A percentile compares a stretch with the other conserved stretches of the same genome.
phyloP scores from a whole-genome alignment of 495 filamentous ascomycete species.

The Filosporella fistucella region DNA sequence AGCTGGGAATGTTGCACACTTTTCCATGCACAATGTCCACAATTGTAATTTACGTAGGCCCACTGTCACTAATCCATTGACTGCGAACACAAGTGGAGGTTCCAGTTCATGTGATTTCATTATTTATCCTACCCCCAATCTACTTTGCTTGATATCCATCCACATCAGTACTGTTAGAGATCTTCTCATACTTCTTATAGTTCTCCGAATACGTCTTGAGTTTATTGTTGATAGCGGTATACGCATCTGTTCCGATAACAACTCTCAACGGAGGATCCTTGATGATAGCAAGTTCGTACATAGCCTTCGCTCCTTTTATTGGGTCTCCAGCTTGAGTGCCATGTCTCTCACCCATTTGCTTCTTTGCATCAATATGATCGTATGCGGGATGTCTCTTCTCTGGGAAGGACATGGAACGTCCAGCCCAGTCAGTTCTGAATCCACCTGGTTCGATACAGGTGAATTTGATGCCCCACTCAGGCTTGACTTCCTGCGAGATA shows the following conservation, averaged over 20 bases:
- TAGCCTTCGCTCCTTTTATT: conserved; percentile 35
- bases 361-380: conserved; percentile 38
- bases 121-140: too few species aligned
- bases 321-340: conserved; percentile 40
- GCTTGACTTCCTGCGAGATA: conserved; percentile 42
- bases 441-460: conserved; percentile 33
- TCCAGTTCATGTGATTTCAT: too few species aligned
- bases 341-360: conserved; percentile 29
- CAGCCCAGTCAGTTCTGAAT: conserved; percentile 33
- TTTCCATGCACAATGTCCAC: too few species aligned
- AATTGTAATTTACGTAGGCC: too few species aligned
- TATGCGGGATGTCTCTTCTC: conserved; percentile 36
- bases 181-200: conserved; percentile 38
- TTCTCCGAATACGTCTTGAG: conserved; percentile 34
- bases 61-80: too few species aligned
- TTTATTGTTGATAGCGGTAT: conserved; percentile 34
- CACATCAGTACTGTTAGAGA: conserved; percentile 40
- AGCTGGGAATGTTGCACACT: too few species aligned
- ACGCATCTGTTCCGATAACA: conserved; percentile 40
- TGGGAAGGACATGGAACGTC: conserved; percentile 26
- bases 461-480: conserved; percentile 42
- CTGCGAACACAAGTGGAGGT: too few species aligned
- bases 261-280: conserved; percentile 38
- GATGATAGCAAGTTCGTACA: conserved; percentile 44
- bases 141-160: too few species aligned